Conservation (phyloP, 2,329 filamentous ascomycete species). For the Botrytis paeoniae region DNA sequence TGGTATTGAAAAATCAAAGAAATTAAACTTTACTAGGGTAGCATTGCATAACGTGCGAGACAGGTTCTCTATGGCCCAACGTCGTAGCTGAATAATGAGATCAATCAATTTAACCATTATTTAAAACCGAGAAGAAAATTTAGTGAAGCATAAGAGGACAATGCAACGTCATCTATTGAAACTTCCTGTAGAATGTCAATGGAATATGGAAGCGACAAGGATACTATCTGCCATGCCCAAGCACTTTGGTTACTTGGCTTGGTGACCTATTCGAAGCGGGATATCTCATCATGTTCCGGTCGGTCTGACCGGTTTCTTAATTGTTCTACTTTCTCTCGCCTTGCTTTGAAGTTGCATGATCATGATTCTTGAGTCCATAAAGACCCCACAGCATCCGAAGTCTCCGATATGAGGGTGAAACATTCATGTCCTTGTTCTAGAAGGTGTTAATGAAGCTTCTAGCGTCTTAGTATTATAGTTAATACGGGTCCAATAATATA, state of each 20-base stretch:
- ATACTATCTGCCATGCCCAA: background rate
- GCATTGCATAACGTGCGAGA: background rate
- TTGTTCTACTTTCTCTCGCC: background rate
- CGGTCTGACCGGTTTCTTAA: conserved; percentile 1
- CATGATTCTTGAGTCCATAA: background rate
- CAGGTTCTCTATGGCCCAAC: background rate
- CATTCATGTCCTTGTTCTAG: conserved; percentile 16
- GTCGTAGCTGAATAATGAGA: background rate
- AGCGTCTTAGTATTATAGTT: conserved; percentile 1
- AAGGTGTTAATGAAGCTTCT: conserved; percentile 20
- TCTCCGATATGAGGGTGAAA: conserved; percentile 15
- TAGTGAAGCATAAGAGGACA: background rate
- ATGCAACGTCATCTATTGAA: background rate
- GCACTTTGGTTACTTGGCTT: background rate
- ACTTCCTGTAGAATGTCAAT: background rate
- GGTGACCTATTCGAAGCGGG: background rate
- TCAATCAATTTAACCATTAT: background rate
- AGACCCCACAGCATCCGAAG: background rate
- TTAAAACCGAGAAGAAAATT: background rate
- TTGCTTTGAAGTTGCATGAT: background rate
- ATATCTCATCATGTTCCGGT: background rate
- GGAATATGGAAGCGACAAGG: background rate
- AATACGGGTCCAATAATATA: background rate
- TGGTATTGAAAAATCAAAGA: background rate
- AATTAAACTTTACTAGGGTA: background rate